Conservation (phyloP, 2,329 filamentous ascomycete species). For the Sarocladium kiliense region DNA sequence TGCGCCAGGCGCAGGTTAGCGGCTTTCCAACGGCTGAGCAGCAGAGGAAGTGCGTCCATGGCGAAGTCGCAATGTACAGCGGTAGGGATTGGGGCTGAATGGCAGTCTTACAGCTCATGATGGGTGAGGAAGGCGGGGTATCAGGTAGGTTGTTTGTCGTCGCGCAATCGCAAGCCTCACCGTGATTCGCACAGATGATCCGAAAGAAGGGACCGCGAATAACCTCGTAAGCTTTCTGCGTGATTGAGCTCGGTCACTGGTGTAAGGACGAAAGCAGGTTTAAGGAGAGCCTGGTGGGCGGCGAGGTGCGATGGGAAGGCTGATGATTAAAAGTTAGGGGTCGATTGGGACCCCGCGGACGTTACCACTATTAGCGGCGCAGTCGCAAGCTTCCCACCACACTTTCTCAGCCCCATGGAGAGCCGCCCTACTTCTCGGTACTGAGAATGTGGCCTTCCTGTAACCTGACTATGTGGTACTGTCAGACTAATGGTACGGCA, state of each 20-base stretch:
- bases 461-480: background rate
- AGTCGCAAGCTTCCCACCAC: background rate
- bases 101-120: slow-evolving; percentile 12
- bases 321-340: slow-evolving; percentile 8
- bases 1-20: slow-evolving; percentile 19
- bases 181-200: background rate
- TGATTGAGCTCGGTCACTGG: background rate
- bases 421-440: background rate
- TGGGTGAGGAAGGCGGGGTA: slow-evolving; percentile 12
- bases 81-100: background rate
- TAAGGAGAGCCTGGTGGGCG: background rate
- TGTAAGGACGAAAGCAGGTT: background rate
- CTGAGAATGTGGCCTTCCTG: background rate
- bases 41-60: background rate
- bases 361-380: background rate
- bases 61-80: background rate
- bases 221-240: background rate
- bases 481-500: background rate
- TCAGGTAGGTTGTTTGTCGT: background rate
- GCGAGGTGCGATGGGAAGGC: background rate
- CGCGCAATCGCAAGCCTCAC: background rate
- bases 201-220: background rate
- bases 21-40: no score
- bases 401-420: slow-evolving; percentile 2
- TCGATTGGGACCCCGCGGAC: background rate